phyloP scores from a whole-genome alignment of 352 stramenopile genomes.

The Globisporangium radiosum region DNA sequence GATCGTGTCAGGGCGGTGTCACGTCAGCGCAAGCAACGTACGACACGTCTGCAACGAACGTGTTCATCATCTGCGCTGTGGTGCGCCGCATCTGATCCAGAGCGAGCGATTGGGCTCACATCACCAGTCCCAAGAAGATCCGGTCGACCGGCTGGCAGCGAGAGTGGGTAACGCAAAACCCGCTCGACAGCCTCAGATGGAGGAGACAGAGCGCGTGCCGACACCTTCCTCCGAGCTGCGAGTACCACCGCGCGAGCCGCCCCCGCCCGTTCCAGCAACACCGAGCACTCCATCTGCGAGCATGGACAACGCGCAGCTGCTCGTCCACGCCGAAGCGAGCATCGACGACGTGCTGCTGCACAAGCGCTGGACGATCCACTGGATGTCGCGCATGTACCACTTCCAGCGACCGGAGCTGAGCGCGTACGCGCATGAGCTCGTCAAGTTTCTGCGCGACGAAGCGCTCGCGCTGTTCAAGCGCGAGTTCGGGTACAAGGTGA shows the following conservation, averaged over 20 bases:
- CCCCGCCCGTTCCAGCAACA: not conserved
- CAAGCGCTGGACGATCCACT: slow-evolving; percentile 52
- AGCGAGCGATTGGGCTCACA: no score
- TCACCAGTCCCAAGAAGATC: no score
- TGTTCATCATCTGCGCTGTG: no score
- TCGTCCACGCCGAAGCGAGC: slow-evolving; percentile 17
- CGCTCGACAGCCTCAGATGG: no score
- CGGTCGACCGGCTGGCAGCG: no score
- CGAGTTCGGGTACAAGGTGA: slow-evolving; percentile 62
- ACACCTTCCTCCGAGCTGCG: not conserved
- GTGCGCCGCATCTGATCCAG: no score
- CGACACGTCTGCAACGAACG: no score
- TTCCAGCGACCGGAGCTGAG: slow-evolving; percentile 42
- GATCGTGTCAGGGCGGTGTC: no score
- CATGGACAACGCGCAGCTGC: slow-evolving; percentile 1
- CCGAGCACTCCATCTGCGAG: not conserved
- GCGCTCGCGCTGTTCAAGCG: slow-evolving; percentile 31
- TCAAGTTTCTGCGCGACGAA: slow-evolving; percentile 55
- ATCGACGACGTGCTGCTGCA: slow-evolving; percentile 50
- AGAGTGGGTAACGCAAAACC: no score
- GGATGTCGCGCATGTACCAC: slow-evolving; percentile 54
- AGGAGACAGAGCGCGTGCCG: not conserved
- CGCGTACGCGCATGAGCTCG: slow-evolving; percentile 51
- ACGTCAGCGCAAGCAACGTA: no score
- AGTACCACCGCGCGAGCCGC: slow-evolving; percentile 1